Percentiles rank a stretch among this genome's conserved stretches.
phyloP scores from a whole-genome alignment of 257 asterid genomes.

The Salvia miltiorrhiza region DNA sequence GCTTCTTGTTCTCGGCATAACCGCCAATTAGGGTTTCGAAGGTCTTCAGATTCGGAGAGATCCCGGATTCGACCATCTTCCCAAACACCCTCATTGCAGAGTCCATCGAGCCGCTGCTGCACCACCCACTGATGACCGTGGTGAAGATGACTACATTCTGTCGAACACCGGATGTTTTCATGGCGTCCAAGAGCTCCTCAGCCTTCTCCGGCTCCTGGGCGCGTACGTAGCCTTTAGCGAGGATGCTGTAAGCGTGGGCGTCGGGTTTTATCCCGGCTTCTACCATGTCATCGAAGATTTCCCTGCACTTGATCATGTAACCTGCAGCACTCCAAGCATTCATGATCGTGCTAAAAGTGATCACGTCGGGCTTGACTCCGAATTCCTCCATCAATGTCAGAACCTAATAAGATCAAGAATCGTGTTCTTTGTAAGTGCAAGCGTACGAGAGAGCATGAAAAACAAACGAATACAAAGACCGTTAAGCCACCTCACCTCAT shows the following conservation, averaged over 20 bases:
- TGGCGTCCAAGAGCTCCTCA: slow-evolving; percentile 46
- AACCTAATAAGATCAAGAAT: slow-evolving; percentile 34
- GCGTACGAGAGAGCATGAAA: too few species aligned
- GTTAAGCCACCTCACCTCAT: slow-evolving; percentile 45
- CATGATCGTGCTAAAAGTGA: slow-evolving; percentile 73
- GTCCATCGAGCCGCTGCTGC: slow-evolving; percentile 46
- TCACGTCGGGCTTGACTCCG: slow-evolving; percentile 59
- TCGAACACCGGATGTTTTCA: slow-evolving; percentile 36
- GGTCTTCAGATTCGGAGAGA: slow-evolving; percentile 54
- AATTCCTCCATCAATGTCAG: slow-evolving; percentile 55
- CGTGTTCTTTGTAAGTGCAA: background rate
- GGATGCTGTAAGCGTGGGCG: slow-evolving; percentile 54
- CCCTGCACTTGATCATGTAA: slow-evolving; percentile 57
- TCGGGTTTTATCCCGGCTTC: slow-evolving; percentile 59
- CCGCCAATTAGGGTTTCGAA: slow-evolving; percentile 66
- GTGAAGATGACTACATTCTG: slow-evolving; percentile 68
- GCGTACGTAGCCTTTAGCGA: slow-evolving; percentile 65
- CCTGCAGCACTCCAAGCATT: slow-evolving; percentile 72
- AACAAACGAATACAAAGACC: background rate
- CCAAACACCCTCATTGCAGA: slow-evolving; percentile 44
- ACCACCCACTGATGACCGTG: slow-evolving; percentile 67
- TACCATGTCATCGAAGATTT: slow-evolving; percentile 62
- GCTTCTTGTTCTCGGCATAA: slow-evolving; percentile 53
- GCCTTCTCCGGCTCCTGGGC: slow-evolving; percentile 65
- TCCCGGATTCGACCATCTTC: slow-evolving; percentile 48